A percentile compares a stretch with the other conserved stretches of the same genome.
Conservation (phyloP, 2,329 filamentous ascomycete genomes). For the Botrytis byssoidea region DNA sequence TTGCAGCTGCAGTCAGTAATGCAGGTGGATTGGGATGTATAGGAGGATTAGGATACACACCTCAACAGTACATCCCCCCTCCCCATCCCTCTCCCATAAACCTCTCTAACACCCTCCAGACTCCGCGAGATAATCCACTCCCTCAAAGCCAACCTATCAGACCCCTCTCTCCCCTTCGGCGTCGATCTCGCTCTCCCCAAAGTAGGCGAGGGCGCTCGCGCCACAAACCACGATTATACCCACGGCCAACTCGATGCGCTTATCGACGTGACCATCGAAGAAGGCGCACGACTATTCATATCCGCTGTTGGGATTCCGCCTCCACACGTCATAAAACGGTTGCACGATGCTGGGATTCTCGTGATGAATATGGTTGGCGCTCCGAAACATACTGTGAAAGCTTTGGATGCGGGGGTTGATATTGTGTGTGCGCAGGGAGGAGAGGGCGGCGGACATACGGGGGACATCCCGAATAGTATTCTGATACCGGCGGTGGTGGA, state of each 20-base stretch:
- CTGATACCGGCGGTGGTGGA: slow-evolving; percentile 86
- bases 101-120: slow-evolving; percentile 21
- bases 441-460: slow-evolving; percentile 91
- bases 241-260: slow-evolving; percentile 83
- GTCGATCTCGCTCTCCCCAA: slow-evolving; percentile 90
- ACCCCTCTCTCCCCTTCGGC: slow-evolving; percentile 76
- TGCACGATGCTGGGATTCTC: slow-evolving; percentile 77
- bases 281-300: slow-evolving; percentile 83
- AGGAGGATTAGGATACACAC: slow-evolving; percentile 70
- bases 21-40: slow-evolving; percentile 75
- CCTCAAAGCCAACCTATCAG: slow-evolving; percentile 70
- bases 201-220: slow-evolving; percentile 76
- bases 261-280: slow-evolving; percentile 80
- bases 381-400: slow-evolving; percentile 87
- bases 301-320: slow-evolving; percentile 87
- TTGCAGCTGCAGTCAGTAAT: slow-evolving; percentile 81
- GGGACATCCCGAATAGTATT: slow-evolving; percentile 81
- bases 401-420: slow-evolving; percentile 81
- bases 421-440: slow-evolving; percentile 90
- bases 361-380: slow-evolving; percentile 98
- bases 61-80: slow-evolving; percentile 37
- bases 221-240: slow-evolving; percentile 96
- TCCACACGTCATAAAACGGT: slow-evolving; percentile 64
- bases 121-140: slow-evolving; percentile 80
- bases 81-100: background rate